A percentile compares a stretch with the other conserved stretches of the same genome.
Conservation (phyloP, 2,329 filamentous ascomycete species). For the Microdochium nivale region DNA sequence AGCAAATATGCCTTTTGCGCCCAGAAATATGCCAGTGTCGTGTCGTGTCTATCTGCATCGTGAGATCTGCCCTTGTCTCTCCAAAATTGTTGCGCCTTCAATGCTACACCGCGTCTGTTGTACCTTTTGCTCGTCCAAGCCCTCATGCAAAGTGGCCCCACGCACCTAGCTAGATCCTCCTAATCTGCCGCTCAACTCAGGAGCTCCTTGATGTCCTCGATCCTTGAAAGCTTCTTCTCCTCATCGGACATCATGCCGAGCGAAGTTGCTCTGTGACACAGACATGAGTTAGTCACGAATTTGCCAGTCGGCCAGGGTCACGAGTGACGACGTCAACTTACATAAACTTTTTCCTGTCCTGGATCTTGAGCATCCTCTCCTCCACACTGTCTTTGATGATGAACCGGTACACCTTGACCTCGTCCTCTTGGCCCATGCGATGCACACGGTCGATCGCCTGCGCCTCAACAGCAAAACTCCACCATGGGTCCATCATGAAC, state of each 20-base stretch:
- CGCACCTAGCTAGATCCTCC: not conserved
- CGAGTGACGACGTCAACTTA: constrained; percentile 38
- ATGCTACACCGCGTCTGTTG: too few relatives aligned
- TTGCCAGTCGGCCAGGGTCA: constrained; percentile 11
- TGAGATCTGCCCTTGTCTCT: too few relatives aligned
- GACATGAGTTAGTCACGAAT: not conserved
- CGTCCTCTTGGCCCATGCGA: constrained; percentile 84
- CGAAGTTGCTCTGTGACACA: constrained; percentile 66
- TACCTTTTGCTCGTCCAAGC: not conserved
- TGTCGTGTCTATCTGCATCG: too few relatives aligned
- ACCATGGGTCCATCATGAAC: constrained; percentile 99
- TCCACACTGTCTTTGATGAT: constrained; percentile 88
- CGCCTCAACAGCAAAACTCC: constrained; percentile 93
- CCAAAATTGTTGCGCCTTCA: too few relatives aligned
- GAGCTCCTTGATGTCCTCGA: constrained; percentile 90
- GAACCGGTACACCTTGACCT: constrained; percentile 81
- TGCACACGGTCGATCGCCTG: constrained; percentile 98
- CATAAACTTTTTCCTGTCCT: constrained; percentile 95
- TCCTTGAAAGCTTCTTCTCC: constrained; percentile 79
- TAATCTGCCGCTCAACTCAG: constrained; percentile 44
- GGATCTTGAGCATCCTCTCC: constrained; percentile 86
- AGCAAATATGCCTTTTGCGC: too few relatives aligned
- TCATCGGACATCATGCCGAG: constrained; percentile 93
- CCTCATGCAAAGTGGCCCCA: not conserved
- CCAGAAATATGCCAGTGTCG: too few relatives aligned